phyloP scores from a whole-genome alignment of 192 early-diverging fungal genomes.

The Coemansia sp. region DNA sequence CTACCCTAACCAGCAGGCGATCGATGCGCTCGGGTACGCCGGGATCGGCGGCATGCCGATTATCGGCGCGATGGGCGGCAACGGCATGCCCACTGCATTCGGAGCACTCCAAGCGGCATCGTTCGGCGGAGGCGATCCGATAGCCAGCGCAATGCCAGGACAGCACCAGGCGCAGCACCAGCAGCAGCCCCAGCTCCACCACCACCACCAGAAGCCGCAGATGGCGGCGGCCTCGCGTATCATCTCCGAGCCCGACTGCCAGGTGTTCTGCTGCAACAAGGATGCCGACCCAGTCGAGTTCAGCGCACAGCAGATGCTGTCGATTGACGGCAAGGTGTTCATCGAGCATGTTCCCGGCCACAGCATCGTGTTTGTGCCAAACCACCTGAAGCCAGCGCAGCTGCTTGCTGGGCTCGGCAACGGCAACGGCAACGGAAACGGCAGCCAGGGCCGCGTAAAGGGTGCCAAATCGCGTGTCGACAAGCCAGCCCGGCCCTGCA shows the following conservation, averaged over 20 bases:
- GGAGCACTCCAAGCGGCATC: background rate
- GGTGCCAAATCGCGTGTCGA: constrained; percentile 14
- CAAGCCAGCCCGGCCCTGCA: constrained; percentile 45
- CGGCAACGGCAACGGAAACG: background rate
- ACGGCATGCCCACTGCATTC: background rate
- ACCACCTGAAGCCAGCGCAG: constrained; percentile 2
- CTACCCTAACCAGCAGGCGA: constrained; percentile 1
- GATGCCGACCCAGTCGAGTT: constrained; percentile 20
- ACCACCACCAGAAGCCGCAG: constrained; percentile 6
- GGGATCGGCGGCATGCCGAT: constrained; percentile 10
- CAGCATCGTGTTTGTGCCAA: constrained; percentile 44
- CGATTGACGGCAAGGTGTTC: constrained; percentile 39
- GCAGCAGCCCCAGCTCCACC: background rate
- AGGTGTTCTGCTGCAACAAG: constrained; percentile 24
- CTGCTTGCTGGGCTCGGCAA: constrained; percentile 2
- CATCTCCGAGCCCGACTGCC: constrained; percentile 39
- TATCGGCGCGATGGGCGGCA: background rate
- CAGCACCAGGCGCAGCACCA: constrained; percentile 10
- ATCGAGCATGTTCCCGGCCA: constrained; percentile 45
- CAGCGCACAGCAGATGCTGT: constrained; percentile 35
- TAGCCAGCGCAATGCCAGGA: constrained; percentile 2
- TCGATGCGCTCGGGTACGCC: constrained; percentile 2
- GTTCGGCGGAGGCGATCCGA: background rate
- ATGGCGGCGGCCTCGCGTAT: constrained; percentile 31
- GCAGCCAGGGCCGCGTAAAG: constrained; percentile 6